These are phyloP conservation scores for Astrocystis sublimbata DNA, from an alignment of 495 filamentous ascomycete genomes.

Conservation along the genomic window DNA sequence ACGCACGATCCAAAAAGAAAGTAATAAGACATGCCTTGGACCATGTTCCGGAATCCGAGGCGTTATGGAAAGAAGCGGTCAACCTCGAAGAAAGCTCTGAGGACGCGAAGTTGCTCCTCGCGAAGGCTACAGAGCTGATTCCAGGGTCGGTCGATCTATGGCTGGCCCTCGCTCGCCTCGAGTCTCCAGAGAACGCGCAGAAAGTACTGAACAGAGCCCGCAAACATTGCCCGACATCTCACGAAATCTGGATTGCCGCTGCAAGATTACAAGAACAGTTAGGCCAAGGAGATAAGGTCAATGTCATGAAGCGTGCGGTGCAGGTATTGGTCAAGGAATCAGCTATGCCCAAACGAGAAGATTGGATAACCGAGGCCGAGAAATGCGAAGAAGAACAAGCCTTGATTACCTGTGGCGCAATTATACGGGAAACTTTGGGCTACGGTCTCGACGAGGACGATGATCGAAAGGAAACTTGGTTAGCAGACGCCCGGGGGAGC, in stretches of 20 bases:
- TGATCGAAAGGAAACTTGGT: constrained; percentile 91
- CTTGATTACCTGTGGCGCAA: constrained; percentile 78
- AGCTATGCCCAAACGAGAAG: constrained; percentile 94
- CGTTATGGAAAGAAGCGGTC: constrained; percentile 96
- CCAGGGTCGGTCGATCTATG: constrained; percentile 91
- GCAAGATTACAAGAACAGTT: constrained; percentile 90
- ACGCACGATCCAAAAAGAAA: constrained; percentile 78
- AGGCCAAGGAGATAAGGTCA: constrained; percentile 67
- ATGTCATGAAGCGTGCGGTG: constrained; percentile 92
- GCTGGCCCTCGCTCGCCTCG: constrained; percentile 87
- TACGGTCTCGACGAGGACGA: constrained; percentile 96
- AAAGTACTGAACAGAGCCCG: constrained; percentile 93
- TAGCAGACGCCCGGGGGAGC: constrained; percentile 82
- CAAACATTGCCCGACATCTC: constrained; percentile 85
- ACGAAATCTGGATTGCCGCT: constrained; percentile 96
- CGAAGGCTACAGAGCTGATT: constrained; percentile 92
- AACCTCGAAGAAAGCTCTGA: constrained; percentile 88
- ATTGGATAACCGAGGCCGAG: constrained; percentile 95
- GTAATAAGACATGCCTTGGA: constrained; percentile 87
- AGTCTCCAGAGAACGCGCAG: constrained; percentile 86
- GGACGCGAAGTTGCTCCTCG: constrained; percentile 82
- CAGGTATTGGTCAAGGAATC: constrained; percentile 87
- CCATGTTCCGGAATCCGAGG: constrained; percentile 86
- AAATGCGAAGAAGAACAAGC: constrained; percentile 93
- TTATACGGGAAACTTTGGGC: constrained; percentile 90